Evolutionary conservation across 306 rosid genomes (phyloP).

Genomic region (Prosopis cineraria): DNA sequence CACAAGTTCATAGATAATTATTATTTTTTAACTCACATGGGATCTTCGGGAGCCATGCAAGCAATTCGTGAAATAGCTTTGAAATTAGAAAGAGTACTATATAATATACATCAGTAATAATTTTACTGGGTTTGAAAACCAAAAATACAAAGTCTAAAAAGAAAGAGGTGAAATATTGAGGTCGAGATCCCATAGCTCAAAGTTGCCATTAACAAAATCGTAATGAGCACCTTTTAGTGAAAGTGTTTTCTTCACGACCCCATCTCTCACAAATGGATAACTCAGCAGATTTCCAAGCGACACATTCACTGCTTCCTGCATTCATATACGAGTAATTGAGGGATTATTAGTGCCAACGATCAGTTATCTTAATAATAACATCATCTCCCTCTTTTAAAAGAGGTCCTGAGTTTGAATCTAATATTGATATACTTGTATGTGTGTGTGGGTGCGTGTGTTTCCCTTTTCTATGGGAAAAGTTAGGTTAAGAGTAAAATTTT

Average conservation of each 20-base stretch:
- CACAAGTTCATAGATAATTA: conserved; percentile 24
- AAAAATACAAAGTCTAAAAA: neutral
- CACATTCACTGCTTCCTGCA: conserved; percentile 3
- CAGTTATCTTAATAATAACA: too few relatives aligned
- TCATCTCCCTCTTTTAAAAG: too few relatives aligned
- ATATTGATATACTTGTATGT: too few relatives aligned
- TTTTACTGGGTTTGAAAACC: neutral
- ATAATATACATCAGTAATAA: neutral
- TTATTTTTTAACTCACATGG: neutral
- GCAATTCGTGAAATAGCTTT: neutral
- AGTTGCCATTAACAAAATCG: neutral
- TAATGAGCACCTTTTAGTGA: neutral
- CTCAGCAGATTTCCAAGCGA: neutral
- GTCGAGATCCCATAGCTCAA: neutral
- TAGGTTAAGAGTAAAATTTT: too few relatives aligned
- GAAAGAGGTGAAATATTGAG: conserved; percentile 32
- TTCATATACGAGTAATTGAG: neutral
- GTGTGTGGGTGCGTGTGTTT: too few relatives aligned
- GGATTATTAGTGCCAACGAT: too few relatives aligned
- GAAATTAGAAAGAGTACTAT: neutral
- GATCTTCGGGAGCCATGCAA: neutral
- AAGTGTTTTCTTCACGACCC: neutral
- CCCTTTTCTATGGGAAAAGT: too few relatives aligned
- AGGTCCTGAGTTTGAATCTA: too few relatives aligned
- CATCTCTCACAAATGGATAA: neutral